phyloP scores from a whole-genome alignment of 805 yeast species.

The Yamadazyma akitaensis region DNA sequence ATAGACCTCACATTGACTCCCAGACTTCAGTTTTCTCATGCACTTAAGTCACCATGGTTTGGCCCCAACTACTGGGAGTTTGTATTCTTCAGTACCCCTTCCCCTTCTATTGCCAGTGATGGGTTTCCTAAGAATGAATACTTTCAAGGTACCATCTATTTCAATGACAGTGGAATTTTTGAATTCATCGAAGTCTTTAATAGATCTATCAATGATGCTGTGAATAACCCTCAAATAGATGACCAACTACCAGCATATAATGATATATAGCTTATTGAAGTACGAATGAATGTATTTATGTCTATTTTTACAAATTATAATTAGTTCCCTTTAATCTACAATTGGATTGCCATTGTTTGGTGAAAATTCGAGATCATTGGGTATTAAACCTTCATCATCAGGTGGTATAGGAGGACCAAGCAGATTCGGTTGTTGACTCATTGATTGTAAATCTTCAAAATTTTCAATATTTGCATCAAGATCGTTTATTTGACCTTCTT shows the following conservation, averaged over 20 bases:
- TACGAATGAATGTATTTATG: not conserved
- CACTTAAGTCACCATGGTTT: constrained; percentile 49
- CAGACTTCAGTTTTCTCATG: constrained; percentile 33
- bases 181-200: constrained; percentile 37
- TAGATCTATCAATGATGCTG: constrained; percentile 29
- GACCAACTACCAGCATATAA: constrained; percentile 45
- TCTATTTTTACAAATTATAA: constrained; percentile 3
- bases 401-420: not conserved
- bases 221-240: constrained; percentile 38
- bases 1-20: constrained; percentile 28
- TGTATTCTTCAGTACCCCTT: constrained; percentile 31
- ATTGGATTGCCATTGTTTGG: constrained; percentile 1
- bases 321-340: constrained; percentile 1
- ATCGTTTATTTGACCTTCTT: not conserved
- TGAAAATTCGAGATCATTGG: constrained; percentile 1
- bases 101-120: constrained; percentile 34
- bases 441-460: not conserved
- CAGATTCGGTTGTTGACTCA: not conserved
- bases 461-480: not conserved
- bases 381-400: not conserved
- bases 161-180: constrained; percentile 49
- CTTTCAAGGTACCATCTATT: constrained; percentile 36
- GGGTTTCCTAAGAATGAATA: constrained; percentile 38
- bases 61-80: constrained; percentile 51
- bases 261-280: constrained; percentile 5